These are phyloP conservation scores for Mentha longifolia DNA, from an alignment of 257 asterid genomes.

Conservation along the genomic window DNA sequence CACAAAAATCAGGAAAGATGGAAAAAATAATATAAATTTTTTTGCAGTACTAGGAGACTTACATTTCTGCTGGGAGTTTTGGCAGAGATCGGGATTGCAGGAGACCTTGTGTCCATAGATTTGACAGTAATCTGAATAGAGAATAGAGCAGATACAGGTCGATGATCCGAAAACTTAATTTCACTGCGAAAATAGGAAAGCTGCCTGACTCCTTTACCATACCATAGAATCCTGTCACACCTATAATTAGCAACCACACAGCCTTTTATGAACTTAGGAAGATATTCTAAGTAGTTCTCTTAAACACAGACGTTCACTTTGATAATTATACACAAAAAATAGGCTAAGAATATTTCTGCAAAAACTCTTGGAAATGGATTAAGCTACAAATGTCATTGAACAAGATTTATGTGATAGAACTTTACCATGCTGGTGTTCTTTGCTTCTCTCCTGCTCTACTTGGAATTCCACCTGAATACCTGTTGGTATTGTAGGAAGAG, in stretches of 20 bases:
- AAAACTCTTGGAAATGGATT: neutral
- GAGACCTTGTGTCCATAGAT: slow-evolving; percentile 37
- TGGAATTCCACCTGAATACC: slow-evolving; percentile 84
- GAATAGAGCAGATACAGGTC: slow-evolving; percentile 92
- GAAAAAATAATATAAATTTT: neutral
- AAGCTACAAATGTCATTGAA: slow-evolving; percentile 7
- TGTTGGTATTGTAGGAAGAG: slow-evolving; percentile 69
- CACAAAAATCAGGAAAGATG: slow-evolving; percentile 8
- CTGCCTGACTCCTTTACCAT: slow-evolving; percentile 87
- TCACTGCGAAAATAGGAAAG: slow-evolving; percentile 88
- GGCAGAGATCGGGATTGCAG: slow-evolving; percentile 40
- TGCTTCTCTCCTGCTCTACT: slow-evolving; percentile 84
- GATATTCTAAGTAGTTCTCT: slow-evolving; percentile 16
- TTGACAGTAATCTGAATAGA: slow-evolving; percentile 54
- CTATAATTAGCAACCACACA: slow-evolving; percentile 45
- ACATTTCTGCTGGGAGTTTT: slow-evolving; percentile 47
- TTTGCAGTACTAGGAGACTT: slow-evolving; percentile 35
- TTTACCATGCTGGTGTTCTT: slow-evolving; percentile 97
- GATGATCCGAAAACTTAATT: slow-evolving; percentile 91
- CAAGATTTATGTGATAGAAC: slow-evolving; percentile 23
- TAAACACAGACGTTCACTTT: neutral
- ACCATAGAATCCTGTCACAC: slow-evolving; percentile 95
- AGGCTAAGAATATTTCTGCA: neutral
- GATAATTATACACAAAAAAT: slow-evolving; percentile 7
- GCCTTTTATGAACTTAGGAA: slow-evolving; percentile 27